Conservation (phyloP, 2,329 filamentous ascomycete genomes). For the Zopfia rhizophila region DNA sequence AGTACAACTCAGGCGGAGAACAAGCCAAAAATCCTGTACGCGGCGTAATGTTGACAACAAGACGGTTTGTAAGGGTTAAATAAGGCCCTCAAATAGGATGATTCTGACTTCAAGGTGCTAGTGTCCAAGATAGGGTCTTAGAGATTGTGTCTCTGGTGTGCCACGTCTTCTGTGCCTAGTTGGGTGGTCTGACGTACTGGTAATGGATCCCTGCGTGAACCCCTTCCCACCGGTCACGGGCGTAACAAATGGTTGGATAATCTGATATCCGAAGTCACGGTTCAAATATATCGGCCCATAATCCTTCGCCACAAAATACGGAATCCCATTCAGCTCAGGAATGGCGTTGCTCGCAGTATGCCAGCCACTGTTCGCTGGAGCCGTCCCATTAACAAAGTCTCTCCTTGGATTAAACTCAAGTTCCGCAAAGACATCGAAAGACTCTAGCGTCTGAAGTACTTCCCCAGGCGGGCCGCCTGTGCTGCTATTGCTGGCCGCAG, state of each 20-base stretch:
- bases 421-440: constrained; percentile 58
- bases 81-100: too few species aligned
- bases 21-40: too few species aligned
- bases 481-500: constrained; percentile 39
- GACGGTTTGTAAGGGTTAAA: too few species aligned
- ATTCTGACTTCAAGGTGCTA: too few species aligned
- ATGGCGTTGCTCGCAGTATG: constrained; percentile 52
- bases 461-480: constrained; percentile 40
- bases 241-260: constrained; percentile 58
- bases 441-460: constrained; percentile 50
- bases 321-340: constrained; percentile 39
- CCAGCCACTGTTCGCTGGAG: constrained; percentile 49
- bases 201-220: constrained; percentile 59
- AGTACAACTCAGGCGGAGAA: too few species aligned
- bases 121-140: too few species aligned
- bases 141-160: too few species aligned
- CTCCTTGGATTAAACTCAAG: constrained; percentile 53
- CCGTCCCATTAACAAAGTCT: constrained; percentile 56
- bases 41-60: too few species aligned
- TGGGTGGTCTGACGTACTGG: too few species aligned
- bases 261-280: constrained; percentile 52
- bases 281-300: constrained; percentile 60
- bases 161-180: too few species aligned
- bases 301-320: constrained; percentile 59
- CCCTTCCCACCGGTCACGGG: constrained; percentile 52